Percentiles rank a stretch among this genome's conserved stretches.
Conservation (phyloP, 495 filamentous ascomycete species). For the Aspergillus cristatus region DNA sequence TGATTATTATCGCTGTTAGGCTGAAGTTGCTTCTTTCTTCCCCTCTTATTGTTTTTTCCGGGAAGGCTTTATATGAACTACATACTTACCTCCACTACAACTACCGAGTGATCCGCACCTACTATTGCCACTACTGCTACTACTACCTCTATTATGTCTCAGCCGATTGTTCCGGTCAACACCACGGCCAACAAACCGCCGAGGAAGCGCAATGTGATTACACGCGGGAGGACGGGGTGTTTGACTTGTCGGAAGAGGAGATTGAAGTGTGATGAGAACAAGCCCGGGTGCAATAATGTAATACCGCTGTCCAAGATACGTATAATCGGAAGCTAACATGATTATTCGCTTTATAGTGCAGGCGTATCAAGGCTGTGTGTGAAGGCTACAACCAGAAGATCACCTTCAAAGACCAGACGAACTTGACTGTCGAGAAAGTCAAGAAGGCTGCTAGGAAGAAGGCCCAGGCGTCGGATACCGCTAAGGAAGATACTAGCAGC, state of each 20-base stretch:
- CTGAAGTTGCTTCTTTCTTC: too few species aligned
- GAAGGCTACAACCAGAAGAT: conserved; percentile 2
- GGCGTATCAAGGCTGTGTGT: neutral
- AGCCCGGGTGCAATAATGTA: conserved; percentile 3
- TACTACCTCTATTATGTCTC: too few species aligned
- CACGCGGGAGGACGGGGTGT: conserved; percentile 1
- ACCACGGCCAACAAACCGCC: neutral
- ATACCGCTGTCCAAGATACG: neutral
- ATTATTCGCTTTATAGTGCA: neutral
- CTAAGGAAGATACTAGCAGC: too few species aligned
- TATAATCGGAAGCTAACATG: neutral
- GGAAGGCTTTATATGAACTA: too few species aligned
- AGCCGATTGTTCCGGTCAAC: too few species aligned
- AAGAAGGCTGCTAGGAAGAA: neutral
- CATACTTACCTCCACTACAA: too few species aligned
- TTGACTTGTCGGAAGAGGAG: neutral
- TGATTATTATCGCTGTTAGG: too few species aligned
- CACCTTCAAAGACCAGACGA: conserved; percentile 2
- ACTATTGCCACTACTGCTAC: too few species aligned
- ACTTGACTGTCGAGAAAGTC: neutral
- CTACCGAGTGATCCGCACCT: too few species aligned
- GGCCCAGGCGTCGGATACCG: too few species aligned
- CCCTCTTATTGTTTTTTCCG: too few species aligned
- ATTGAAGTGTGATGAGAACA: neutral
- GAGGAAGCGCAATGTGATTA: conserved; percentile 1